Percentiles rank a stretch among this genome's conserved stretches.
phyloP scores from a whole-genome alignment of 164 flowering plant genomes.

The Chimonanthus praecox region DNA sequence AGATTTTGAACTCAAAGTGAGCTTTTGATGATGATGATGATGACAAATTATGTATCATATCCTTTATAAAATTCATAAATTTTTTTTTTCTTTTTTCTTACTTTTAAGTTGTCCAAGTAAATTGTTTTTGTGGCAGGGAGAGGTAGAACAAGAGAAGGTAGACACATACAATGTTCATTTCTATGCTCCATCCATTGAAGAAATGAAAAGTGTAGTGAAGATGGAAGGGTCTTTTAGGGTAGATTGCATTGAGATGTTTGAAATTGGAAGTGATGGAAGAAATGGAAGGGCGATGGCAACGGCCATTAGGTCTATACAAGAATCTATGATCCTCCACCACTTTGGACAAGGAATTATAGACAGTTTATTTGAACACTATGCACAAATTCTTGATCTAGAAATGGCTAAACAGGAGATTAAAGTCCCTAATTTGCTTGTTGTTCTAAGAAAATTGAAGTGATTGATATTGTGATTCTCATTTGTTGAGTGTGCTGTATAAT shows the following conservation, averaged over 20 bases:
- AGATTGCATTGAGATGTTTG: slow-evolving; percentile 48
- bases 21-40: no score
- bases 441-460: slow-evolving; percentile 34
- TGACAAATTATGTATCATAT: no score
- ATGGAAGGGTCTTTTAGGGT: slow-evolving; percentile 54
- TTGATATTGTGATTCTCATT: no score
- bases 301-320: slow-evolving; percentile 75
- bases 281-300: slow-evolving; percentile 49
- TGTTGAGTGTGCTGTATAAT: no score
- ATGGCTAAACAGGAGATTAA: slow-evolving; percentile 47
- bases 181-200: slow-evolving; percentile 68
- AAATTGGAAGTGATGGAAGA: slow-evolving; percentile 29
- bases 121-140: slow-evolving; percentile 38
- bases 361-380: slow-evolving; percentile 53
- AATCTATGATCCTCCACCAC: slow-evolving; percentile 56
- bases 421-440: slow-evolving; percentile 38
- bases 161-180: slow-evolving; percentile 66
- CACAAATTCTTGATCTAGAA: slow-evolving; percentile 55
- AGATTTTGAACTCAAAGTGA: no score
- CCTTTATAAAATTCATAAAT: no score
- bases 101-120: no score
- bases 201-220: slow-evolving; percentile 47
- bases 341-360: slow-evolving; percentile 66
- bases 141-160: slow-evolving; percentile 48
- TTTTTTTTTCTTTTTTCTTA: no score